Evolutionary conservation across 1,139 yeast species (phyloP), one percentile per base, ranked within the genome.

Genomic region (Yamadazyma epiphylla): DNA sequence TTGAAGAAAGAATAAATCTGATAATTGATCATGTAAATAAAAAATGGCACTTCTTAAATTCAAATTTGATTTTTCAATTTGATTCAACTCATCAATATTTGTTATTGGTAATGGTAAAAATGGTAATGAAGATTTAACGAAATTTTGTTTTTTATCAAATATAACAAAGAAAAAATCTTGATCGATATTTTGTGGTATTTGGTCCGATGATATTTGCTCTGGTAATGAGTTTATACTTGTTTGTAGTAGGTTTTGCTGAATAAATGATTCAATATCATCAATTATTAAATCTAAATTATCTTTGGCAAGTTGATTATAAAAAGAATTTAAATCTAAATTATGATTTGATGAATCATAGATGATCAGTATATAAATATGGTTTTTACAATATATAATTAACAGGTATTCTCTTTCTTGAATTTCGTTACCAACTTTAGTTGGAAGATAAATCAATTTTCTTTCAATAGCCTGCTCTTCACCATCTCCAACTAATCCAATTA

Each of bases 91-190:
- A 14, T 31, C 33, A 14, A 38, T 31, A 23, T 35, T 41, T 16
- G 36, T 33, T n/a, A 33, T 20, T 10, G 44, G 46, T 16, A 37
- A 27, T 3, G 66, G 67, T 27, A 66, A 44, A 36, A 49, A 61
- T 4, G 74, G 74, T 9, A 68, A 49, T 7, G 74, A 67, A 4
- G 70, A 53, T 32, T 62, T 60, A 29, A 62, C 44, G 32, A 46
- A 44, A 3, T 47, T 42, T 11, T 52, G 54, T 4, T 33, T 32
- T 5, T 42, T 37, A 36, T 65, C 67, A 32, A 51, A 61, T 5
- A 63, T 53, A 3, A 64, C 51, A 39, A 56, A 65, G 41, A 65
- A 66, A 38, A 68, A 68, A 23, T 62, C 67, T 26, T 49, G 47
- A 33, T 62, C 68, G 4, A 57, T n/a, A 10, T 17, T 17, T 17